phyloP scores from a whole-genome alignment of 305 asterid species.

The Fraxinus angustifolia region DNA sequence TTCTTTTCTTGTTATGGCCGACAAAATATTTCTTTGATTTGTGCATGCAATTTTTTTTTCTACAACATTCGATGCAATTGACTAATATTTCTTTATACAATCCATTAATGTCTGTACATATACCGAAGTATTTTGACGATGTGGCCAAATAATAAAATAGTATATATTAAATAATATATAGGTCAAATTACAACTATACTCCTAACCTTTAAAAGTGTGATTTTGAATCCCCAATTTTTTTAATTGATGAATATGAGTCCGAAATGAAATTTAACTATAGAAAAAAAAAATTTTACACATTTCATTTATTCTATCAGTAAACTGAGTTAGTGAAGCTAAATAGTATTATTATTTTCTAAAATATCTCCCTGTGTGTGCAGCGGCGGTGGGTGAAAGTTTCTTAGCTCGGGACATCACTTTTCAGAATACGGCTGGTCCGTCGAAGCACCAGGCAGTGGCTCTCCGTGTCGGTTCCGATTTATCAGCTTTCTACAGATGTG shows the following conservation, averaged over 20 bases:
- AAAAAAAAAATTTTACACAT: too few species aligned
- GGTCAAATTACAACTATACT: background rate
- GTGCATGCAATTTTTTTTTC: background rate
- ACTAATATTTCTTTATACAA: too few species aligned
- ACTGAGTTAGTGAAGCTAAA: too few species aligned
- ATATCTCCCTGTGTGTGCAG: slow-evolving; percentile 19
- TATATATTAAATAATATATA: too few species aligned
- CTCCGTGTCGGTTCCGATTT: slow-evolving; percentile 41
- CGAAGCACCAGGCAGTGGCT: slow-evolving; percentile 52
- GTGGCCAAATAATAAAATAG: background rate
- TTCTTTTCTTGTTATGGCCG: background rate
- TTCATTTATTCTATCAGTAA: too few species aligned
- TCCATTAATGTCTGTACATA: too few species aligned
- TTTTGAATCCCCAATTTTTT: background rate
- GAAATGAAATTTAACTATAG: background rate
- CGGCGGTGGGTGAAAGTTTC: slow-evolving; percentile 39
- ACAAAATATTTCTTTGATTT: background rate
- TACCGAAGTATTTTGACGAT: background rate
- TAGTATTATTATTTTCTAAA: too few species aligned
- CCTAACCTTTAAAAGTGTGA: background rate
- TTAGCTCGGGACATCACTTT: slow-evolving; percentile 40
- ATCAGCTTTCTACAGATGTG: slow-evolving; percentile 44
- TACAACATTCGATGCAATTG: background rate
- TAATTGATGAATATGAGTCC: background rate
- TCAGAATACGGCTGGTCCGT: slow-evolving; percentile 46